A percentile compares a stretch with the other conserved stretches of the same genome.
phyloP scores from a whole-genome alignment of 2,329 filamentous ascomycete genomes.

The Aspergillus persii region DNA sequence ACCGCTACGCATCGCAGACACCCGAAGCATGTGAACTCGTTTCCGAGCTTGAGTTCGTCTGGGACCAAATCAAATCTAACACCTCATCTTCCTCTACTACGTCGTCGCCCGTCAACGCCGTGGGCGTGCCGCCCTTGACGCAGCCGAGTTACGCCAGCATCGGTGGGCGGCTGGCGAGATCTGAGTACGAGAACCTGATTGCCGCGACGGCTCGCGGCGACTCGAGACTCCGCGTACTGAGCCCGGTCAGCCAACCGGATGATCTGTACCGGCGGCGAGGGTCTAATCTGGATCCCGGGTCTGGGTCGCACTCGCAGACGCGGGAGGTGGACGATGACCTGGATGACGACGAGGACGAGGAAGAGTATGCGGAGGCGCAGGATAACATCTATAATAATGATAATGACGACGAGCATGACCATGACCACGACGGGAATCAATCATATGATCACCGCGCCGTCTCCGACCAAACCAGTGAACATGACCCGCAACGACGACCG shows the following conservation, averaged over 20 bases:
- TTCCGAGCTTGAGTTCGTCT: conserved; percentile 95
- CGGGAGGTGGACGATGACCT: conserved; percentile 37
- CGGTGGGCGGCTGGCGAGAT: conserved; percentile 35
- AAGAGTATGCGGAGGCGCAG: conserved; percentile 37
- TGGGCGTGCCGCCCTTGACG: conserved; percentile 29
- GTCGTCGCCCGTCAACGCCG: conserved; percentile 17
- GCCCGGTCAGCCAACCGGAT: conserved; percentile 82
- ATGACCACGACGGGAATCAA: conserved; percentile 5
- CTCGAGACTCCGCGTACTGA: conserved; percentile 67
- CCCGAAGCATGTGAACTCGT: conserved; percentile 81
- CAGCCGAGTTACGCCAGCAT: conserved; percentile 37
- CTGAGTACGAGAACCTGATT: conserved; percentile 45
- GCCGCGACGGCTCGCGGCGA: conserved; percentile 39
- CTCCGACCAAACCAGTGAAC: conserved; percentile 4
- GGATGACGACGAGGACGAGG: conserved; percentile 36
- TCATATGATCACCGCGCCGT: not conserved
- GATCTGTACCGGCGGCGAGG: conserved; percentile 51
- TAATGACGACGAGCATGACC: conserved; percentile 1
- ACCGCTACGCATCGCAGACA: conserved; percentile 83
- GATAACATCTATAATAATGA: conserved; percentile 28
- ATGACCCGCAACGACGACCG: not conserved
- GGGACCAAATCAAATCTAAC: conserved; percentile 95
- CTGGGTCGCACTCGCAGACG: conserved; percentile 25
- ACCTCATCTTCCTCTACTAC: conserved; percentile 58
- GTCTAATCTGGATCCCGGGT: conserved; percentile 33